Conservation (phyloP, 495 filamentous ascomycete species). For the Aspergillus kassunensis region DNA sequence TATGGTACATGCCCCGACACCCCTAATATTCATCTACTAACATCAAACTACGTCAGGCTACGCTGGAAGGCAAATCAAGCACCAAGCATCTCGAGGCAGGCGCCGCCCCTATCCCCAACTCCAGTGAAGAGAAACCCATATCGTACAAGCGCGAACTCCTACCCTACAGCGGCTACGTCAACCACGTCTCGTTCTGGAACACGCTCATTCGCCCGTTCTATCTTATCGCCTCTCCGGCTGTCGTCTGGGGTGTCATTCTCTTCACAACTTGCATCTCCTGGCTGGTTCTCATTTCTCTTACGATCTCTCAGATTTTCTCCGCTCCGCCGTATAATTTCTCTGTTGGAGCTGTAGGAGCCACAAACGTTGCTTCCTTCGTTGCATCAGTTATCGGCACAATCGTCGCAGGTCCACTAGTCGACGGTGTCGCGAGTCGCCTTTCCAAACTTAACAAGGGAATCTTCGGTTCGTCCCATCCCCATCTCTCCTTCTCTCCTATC, state of each 20-base stretch:
- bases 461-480: conserved; percentile 20
- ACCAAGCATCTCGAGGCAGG: conserved; percentile 26
- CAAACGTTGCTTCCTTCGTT: conserved; percentile 39
- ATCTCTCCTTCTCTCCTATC: neutral
- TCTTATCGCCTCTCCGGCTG: conserved; percentile 38
- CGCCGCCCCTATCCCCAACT: neutral
- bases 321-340: conserved; percentile 45
- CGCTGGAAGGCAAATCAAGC: conserved; percentile 20
- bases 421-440: conserved; percentile 33
- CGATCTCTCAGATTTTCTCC: conserved; percentile 44
- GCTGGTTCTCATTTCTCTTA: conserved; percentile 42
- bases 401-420: conserved; percentile 37
- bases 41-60: conserved; percentile 5
- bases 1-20: conserved; percentile 5
- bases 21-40: neutral
- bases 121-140: conserved; percentile 15
- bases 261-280: conserved; percentile 47
- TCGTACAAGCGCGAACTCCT: conserved; percentile 28
- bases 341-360: conserved; percentile 38
- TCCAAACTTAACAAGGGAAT: conserved; percentile 26
- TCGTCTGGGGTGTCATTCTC: conserved; percentile 37
- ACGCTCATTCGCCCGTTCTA: conserved; percentile 40
- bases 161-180: conserved; percentile 37
- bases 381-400: conserved; percentile 35
- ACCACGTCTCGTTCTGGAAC: conserved; percentile 34